Evolutionary conservation across 371 early-diverging fungal species (phyloP), one percentile per base, ranked within the genome.

Genomic region (Fennellomyces sp.): DNA sequence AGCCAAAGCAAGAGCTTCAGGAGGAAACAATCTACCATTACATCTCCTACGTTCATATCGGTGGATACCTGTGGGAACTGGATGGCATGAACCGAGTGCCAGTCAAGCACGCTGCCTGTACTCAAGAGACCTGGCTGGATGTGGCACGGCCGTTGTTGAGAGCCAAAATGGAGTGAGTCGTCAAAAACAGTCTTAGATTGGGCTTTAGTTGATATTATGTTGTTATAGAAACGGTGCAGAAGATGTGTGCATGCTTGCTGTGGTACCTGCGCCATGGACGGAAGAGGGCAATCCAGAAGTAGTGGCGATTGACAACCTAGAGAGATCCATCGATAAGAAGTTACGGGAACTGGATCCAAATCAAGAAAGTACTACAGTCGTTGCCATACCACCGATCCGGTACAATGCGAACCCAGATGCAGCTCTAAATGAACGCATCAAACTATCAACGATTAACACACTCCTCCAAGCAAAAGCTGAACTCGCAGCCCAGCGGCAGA

Each of bases 51-150:
- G 62, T 79, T 0, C 62, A 64, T n/a, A 17, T 60, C 26, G 63
- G 62, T 35, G 80, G 80, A 15, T 60, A 47, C 21, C 33, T 72
- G 26, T 74, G 70, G 72, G 80, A 79, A 28, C 59, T 79, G 11
- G 77, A 79, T 39, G 77, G 80, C 19, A 54, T 76, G n/a, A 64
- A 69, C 41, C 42, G 42, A 27, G 42, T 49, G 2, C 76, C 79
- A 2, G 35, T 68, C 28, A 60, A 65, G 21, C 45, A 57, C 8
- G 58, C 49, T 8, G 23, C 33, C 5, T 26, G 27, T 12, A 31
- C 47, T 1, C 4, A n/a, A 36, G 47, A 31, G 3, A 38, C 23
- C 10, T 58, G 58, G 58, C 7, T 49, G 4, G 28, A 47, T n/a
- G 41, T 29, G 2, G n/a, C 49, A 33, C 33, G 28, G 7, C 58